Base-by-base conservation (phyloP, 768 basidiomycete genomes). In the Boletus coccyginus region DNA sequence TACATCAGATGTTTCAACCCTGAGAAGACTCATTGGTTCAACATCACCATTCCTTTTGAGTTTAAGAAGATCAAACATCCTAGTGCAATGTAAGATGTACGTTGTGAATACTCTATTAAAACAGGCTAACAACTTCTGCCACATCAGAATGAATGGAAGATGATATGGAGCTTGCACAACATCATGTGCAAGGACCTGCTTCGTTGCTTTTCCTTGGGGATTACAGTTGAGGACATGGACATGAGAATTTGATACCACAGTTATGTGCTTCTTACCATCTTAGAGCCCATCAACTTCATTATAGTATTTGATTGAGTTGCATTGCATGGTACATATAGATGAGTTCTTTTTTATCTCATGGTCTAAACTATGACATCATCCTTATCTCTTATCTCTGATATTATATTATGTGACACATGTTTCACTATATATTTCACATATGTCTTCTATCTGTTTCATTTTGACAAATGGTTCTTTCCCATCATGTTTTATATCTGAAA, bases 171-270 rank as follows among this genome's bases (percentile, higher is more conserved):
- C 44, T 42, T 70, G 19, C 58, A 64, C 27, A 56, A 65, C 17
- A 62, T 65, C 43, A 69, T 74, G 67, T 56, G 57, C 2, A 56
- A 65, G 36, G 73, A 74, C 48, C 67, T 59, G 0, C 52, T 64
- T 35, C 56, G 64, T 5, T 52, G 66, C 5, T 68, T 70, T 33
- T 53, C 60, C 3, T 64, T 69, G 19, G 72, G 71, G 0, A 64
- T 73, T 24, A 70, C 66, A 0, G 52, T 71, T 16, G 66, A 73
- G 49, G 60, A 66, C 43, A 61, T 31, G 0, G 7, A 41, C 0
- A 58, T 66, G 62, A 59, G 73, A 19, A 1, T 74, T 21, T 75
- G 74, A 74, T 65, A 41, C 12, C 7, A 4, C 8, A 39, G 44
- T 46, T 41, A 43, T 10, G 46, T 50, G 17, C 40, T 52, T 3